A percentile compares a stretch with the other conserved stretches of the same genome.
Evolutionary conservation across 176 grass and related monocot species (phyloP).

Genomic region (Musa beccarii): DNA sequence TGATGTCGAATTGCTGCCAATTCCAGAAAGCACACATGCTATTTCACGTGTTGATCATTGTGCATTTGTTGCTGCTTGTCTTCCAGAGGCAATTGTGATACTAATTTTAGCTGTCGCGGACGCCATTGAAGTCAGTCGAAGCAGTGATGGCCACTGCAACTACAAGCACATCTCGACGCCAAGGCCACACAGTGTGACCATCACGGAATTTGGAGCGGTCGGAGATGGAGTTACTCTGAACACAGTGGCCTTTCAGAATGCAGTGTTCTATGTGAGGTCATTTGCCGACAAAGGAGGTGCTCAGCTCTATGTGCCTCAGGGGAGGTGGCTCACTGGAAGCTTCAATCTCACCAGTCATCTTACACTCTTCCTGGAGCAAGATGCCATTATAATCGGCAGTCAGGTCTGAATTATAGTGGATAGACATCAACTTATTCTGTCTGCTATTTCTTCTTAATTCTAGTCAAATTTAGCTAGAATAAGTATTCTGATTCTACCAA

Average conservation of each 20-base stretch:
- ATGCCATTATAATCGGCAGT: conserved; percentile 50
- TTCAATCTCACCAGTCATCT: conserved; percentile 90
- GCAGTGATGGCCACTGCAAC: conserved; percentile 30
- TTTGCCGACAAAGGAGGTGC: conserved; percentile 90
- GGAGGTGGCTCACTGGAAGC: conserved; percentile 89
- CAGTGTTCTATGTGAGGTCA: conserved; percentile 75
- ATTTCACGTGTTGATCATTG: background rate
- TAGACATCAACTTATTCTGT: too few relatives aligned
- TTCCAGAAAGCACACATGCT: background rate
- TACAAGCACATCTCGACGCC: conserved; percentile 13
- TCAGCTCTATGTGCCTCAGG: conserved; percentile 80
- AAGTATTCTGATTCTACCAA: too few relatives aligned
- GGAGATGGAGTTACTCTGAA: conserved; percentile 74
- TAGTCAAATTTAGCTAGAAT: too few relatives aligned
- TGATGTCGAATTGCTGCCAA: background rate
- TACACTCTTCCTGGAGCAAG: conserved; percentile 79
- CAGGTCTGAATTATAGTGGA: conserved; percentile 34
- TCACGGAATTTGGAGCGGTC: conserved; percentile 89
- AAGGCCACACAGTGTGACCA: conserved; percentile 79
- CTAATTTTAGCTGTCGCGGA: background rate
- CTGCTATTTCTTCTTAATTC: too few relatives aligned
- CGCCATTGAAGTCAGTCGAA: background rate
- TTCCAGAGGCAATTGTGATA: background rate
- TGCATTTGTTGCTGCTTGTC: background rate
- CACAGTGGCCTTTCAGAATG: conserved; percentile 85